Conservation (phyloP, 306 rosid genomes). For the Castanea crenata region DNA sequence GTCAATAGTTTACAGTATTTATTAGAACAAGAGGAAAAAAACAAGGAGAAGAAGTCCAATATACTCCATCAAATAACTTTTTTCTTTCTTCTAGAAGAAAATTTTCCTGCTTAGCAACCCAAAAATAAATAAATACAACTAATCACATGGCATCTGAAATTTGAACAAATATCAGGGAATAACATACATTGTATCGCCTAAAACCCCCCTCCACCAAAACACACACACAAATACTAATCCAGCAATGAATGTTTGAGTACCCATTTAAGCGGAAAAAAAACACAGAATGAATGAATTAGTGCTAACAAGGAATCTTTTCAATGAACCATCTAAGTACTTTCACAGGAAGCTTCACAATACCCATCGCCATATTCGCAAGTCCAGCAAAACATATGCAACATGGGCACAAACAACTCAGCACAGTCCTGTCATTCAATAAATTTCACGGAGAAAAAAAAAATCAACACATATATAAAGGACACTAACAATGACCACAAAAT, state of each 20-base stretch:
- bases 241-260: neutral
- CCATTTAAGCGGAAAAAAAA: neutral
- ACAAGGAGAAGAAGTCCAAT: too few relatives aligned
- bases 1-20: too few relatives aligned
- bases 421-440: conserved; percentile 37
- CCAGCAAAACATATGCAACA: conserved; percentile 70
- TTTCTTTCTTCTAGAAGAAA: too few relatives aligned
- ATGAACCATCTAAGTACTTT: conserved; percentile 59
- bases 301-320: conserved; percentile 63
- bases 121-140: neutral
- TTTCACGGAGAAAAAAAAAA: neutral
- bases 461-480: neutral
- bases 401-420: conserved; percentile 81
- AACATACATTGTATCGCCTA: neutral
- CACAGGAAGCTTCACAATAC: conserved; percentile 72
- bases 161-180: neutral
- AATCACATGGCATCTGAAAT: neutral
- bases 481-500: too few relatives aligned
- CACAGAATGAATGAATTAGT: neutral
- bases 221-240: neutral
- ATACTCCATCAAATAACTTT: too few relatives aligned
- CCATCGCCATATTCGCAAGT: conserved; percentile 67
- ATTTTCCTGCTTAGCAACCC: neutral
- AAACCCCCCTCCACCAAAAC: neutral
- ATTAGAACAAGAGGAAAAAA: too few relatives aligned